Evolutionary conservation across 2,329 filamentous ascomycete species (phyloP).

Genomic region (Curvularia sp.): DNA sequence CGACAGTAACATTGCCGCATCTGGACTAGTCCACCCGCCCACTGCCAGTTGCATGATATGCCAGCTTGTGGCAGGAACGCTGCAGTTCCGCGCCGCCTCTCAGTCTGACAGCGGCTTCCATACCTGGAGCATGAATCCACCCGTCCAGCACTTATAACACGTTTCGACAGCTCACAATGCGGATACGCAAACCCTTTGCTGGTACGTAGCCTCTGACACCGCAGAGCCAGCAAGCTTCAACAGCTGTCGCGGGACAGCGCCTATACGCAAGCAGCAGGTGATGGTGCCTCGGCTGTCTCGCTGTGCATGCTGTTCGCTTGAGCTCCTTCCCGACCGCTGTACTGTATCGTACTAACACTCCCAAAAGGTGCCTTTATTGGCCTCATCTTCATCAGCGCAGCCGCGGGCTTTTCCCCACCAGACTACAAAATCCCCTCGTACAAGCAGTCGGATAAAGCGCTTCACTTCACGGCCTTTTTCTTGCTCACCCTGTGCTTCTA

Average conservation of each 20-base stretch:
- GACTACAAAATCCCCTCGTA: slow-evolving; percentile 62
- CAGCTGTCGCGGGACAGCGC: not conserved
- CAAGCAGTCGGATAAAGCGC: slow-evolving; percentile 80
- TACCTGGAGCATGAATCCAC: slow-evolving; percentile 3
- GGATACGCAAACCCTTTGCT: slow-evolving; percentile 22
- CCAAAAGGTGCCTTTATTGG: slow-evolving; percentile 58
- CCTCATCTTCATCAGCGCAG: slow-evolving; percentile 70
- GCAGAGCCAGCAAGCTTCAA: slow-evolving; percentile 2
- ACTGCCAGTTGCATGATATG: slow-evolving; percentile 16
- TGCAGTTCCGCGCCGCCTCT: slow-evolving; percentile 10
- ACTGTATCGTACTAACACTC: slow-evolving; percentile 3
- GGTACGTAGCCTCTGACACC: slow-evolving; percentile 14
- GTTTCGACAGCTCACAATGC: slow-evolving; percentile 7
- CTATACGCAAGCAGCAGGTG: not conserved
- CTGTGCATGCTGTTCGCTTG: not conserved
- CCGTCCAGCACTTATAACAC: slow-evolving; percentile 4
- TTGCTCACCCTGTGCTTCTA: slow-evolving; percentile 86
- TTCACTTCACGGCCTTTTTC: slow-evolving; percentile 91
- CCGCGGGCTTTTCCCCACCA: slow-evolving; percentile 73
- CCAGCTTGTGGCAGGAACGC: slow-evolving; percentile 17
- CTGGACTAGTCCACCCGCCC: slow-evolving; percentile 2
- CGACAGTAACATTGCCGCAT: slow-evolving; percentile 5
- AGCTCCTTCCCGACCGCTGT: not conserved
- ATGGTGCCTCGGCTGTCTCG: not conserved
- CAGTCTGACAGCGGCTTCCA: slow-evolving; percentile 7